Evolutionary conservation across 768 basidiomycete genomes (phyloP).

Genomic region (Amanita muscaria): DNA sequence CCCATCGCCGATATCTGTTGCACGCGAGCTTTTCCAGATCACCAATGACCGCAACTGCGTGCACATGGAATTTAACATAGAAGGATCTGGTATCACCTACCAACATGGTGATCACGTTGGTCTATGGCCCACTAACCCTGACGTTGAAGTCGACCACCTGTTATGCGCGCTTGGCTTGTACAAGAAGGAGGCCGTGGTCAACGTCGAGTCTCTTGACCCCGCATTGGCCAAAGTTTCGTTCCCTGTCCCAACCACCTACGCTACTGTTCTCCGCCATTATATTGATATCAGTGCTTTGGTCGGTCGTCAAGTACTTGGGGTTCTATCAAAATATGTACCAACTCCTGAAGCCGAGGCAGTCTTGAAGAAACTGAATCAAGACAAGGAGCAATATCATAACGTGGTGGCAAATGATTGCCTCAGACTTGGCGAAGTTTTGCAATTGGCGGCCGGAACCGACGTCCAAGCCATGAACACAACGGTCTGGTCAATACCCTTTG

Average conservation of each 20-base stretch:
- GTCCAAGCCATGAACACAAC: slow-evolving; percentile 58
- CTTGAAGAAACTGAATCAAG: slow-evolving; percentile 67
- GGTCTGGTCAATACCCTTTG: slow-evolving; percentile 89
- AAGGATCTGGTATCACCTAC: slow-evolving; percentile 95
- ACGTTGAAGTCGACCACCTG: slow-evolving; percentile 83
- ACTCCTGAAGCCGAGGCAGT: slow-evolving; percentile 64
- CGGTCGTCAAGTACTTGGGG: slow-evolving; percentile 87
- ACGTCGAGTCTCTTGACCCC: slow-evolving; percentile 95
- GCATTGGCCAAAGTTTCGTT: slow-evolving; percentile 98
- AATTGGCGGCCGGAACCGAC: slow-evolving; percentile 81
- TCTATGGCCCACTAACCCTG: slow-evolving; percentile 94
- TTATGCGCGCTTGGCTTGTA: slow-evolving; percentile 79
- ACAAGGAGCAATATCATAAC: slow-evolving; percentile 82
- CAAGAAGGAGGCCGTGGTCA: slow-evolving; percentile 77
- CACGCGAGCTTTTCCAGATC: slow-evolving; percentile 79
- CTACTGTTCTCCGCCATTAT: slow-evolving; percentile 90
- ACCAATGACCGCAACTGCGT: slow-evolving; percentile 81
- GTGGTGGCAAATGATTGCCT: slow-evolving; percentile 76
- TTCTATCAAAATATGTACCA: slow-evolving; percentile 84
- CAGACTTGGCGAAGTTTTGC: slow-evolving; percentile 88
- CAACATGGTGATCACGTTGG: slow-evolving; percentile 98
- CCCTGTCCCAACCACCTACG: slow-evolving; percentile 94
- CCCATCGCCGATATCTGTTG: slow-evolving; percentile 67
- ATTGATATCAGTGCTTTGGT: slow-evolving; percentile 94
- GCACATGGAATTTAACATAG: slow-evolving; percentile 88